Conservation (phyloP, 495 filamentous ascomycete genomes). For the Tuber microsphaerosporum region DNA sequence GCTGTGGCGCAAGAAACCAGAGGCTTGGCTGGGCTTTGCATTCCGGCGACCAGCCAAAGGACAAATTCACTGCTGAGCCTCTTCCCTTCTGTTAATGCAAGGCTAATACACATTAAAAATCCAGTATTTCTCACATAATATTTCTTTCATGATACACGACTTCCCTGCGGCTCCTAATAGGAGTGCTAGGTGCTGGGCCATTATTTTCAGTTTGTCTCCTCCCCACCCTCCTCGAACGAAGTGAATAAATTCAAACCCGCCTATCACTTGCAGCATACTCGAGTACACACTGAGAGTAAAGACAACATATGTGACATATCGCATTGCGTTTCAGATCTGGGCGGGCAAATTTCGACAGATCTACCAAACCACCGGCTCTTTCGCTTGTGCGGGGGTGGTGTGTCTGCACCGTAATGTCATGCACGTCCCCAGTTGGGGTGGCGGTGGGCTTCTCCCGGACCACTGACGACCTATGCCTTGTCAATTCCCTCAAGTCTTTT, state of each 20-base stretch:
- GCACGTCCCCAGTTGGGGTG: not conserved
- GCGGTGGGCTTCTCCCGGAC: not conserved
- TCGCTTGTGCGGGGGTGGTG: slow-evolving; percentile 19
- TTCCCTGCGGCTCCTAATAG: not conserved
- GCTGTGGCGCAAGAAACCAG: slow-evolving; percentile 16
- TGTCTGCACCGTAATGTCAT: not conserved
- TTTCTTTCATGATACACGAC: not conserved
- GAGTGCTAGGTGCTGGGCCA: not conserved
- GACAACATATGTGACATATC: not conserved
- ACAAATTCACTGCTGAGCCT: slow-evolving; percentile 31
- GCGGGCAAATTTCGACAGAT: slow-evolving; percentile 11
- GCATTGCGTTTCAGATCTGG: not conserved
- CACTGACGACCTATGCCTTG: not conserved
- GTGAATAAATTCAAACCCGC: not conserved
- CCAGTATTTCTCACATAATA: not conserved
- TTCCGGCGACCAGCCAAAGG: not conserved
- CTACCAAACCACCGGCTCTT: slow-evolving; percentile 26
- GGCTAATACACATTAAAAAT: not conserved
- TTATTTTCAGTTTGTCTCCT: not conserved
- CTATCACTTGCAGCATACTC: not conserved
- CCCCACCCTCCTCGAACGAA: not conserved
- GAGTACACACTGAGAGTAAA: not conserved
- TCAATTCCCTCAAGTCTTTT: not conserved
- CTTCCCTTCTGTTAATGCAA: slow-evolving; percentile 21
- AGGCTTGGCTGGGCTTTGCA: not conserved